phyloP scores from a whole-genome alignment of 305 asterid genomes.

The Solanum hybrid region DNA sequence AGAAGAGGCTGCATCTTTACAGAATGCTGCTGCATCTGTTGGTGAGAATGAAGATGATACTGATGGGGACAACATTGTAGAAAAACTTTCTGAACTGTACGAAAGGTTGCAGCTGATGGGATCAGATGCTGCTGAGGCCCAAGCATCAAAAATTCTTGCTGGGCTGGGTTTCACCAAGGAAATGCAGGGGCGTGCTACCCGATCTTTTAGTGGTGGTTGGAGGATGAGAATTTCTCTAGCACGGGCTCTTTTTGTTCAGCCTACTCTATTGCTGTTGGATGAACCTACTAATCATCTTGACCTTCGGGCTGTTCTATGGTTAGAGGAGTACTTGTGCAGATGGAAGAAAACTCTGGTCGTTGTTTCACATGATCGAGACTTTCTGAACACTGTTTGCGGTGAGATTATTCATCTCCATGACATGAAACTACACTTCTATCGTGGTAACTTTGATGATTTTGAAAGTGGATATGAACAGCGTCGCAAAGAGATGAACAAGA shows the following conservation, averaged over 20 bases:
- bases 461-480: conserved; percentile 85
- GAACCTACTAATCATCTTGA: neutral
- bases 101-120: neutral
- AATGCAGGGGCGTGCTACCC: neutral
- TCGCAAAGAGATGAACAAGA: conserved; percentile 81
- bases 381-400: conserved; percentile 45
- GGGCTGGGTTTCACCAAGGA: neutral
- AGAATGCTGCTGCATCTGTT: conserved; percentile 20
- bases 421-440: conserved; percentile 74
- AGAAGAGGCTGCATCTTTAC: conserved; percentile 64
- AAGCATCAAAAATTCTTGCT: neutral
- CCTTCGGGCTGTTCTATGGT: neutral
- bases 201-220: neutral
- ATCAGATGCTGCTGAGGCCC: neutral
- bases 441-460: conserved; percentile 76
- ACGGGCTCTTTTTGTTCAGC: neutral
- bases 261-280: neutral
- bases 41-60: conserved; percentile 24
- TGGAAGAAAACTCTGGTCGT: neutral
- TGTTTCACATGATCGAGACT: neutral
- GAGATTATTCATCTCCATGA: conserved; percentile 89
- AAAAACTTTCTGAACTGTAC: neutral
- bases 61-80: neutral
- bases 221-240: neutral
- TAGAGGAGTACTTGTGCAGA: neutral